Evolutionary conservation across 352 stramenopile species (phyloP).

Genomic region (Globisporangium iwayamae): DNA sequence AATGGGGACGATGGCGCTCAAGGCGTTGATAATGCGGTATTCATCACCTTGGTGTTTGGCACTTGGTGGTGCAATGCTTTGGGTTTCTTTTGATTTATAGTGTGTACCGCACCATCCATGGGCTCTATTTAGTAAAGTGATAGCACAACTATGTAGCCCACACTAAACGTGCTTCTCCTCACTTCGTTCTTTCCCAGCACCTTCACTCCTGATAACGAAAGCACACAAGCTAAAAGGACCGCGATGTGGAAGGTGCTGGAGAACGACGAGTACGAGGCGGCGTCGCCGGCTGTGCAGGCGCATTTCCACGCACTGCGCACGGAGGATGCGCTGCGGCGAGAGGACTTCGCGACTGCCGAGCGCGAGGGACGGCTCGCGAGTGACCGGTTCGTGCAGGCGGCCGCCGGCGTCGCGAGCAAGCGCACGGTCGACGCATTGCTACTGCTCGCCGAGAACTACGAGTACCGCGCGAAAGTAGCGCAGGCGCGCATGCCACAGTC

Average conservation of each 20-base stretch:
- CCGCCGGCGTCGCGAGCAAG: conserved; percentile 50
- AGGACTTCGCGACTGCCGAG: conserved; percentile 54
- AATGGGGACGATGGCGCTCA: too few relatives aligned
- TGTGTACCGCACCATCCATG: too few relatives aligned
- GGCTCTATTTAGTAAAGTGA: too few relatives aligned
- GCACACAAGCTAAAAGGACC: background rate
- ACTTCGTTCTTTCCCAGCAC: background rate
- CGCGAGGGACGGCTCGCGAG: conserved; percentile 70
- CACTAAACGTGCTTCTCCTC: background rate
- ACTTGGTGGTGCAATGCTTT: too few relatives aligned
- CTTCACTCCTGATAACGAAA: conserved; percentile 9
- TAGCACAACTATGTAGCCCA: background rate
- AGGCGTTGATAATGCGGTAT: too few relatives aligned
- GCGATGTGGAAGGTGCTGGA: conserved; percentile 58
- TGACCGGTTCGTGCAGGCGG: conserved; percentile 62
- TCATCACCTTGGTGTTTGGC: too few relatives aligned
- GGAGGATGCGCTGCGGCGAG: conserved; percentile 52
- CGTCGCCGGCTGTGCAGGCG: conserved; percentile 69
- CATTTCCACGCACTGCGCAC: conserved; percentile 74
- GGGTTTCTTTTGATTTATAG: too few relatives aligned
- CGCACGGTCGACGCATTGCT: conserved; percentile 68
- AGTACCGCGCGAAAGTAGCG: conserved; percentile 69
- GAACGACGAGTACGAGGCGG: conserved; percentile 69
- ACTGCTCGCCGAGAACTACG: conserved; percentile 75
- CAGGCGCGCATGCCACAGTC: conserved; percentile 31